Evolutionary conservation across 768 basidiomycete species (phyloP), one percentile per base, ranked within the genome.

Genomic region (Multifurca ochricompacta): DNA sequence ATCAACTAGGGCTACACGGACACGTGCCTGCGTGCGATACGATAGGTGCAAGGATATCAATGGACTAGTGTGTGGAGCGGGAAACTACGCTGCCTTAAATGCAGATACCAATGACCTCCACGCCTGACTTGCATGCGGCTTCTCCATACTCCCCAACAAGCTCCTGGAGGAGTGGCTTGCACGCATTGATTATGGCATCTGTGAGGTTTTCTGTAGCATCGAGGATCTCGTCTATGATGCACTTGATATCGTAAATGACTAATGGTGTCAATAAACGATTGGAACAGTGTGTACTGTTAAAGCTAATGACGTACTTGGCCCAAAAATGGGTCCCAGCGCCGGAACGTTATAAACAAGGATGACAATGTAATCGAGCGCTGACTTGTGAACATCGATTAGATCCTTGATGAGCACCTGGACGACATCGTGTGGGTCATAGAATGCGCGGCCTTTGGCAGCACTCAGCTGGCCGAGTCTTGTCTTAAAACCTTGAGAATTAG

Each of bases 221-320:
- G 36, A 85, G 66, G 25, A 78, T 48, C 3, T 68, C 68, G 59
- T 82, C 80, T 30, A 84, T 47, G 23, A 78, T 55, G 62, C 85
- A 85, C 64, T 87, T 85, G 65, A 83, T 63, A 9, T 79, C 68
- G 56, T 80, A 79, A 8, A 82, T 68, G 58, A 79, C 84, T 86
- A 46, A 21, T 28, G 54, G 16, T 36, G 45, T 52, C 13, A 47
- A 31, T 35, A 25, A 55, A 30, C 27, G 34, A 28, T 31, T 43
- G 52, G 6, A 43, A 18, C 44, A 36, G 23, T 18, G 54, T 23
- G 32, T 8, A 40, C 3, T n/a, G 19, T 14, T 39, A 21, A 46
- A 16, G 25, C 11, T 13, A 10, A 7, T 27, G 49, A 45, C 59
- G 42, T 47, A 86, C 83, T 72, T 4, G 80, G 79, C 23, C 73